Percentiles rank a stretch among this genome's conserved stretches.
These are phyloP conservation scores for Leishmania turanica DNA, from an alignment of 208 protist genomes.

Conservation along the genomic window DNA sequence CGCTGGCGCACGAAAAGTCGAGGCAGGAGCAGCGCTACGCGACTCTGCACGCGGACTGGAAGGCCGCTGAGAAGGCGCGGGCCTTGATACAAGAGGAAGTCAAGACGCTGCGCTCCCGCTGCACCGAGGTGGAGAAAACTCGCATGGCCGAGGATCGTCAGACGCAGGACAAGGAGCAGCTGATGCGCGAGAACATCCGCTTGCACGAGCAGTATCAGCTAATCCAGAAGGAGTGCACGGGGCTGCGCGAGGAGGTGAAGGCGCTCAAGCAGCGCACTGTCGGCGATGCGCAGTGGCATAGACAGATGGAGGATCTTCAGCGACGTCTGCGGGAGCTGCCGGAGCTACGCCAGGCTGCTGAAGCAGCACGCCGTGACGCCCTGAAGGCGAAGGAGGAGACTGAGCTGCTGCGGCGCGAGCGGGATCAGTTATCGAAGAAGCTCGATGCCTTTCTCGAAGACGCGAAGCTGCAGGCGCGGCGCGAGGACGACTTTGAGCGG, in stretches of 20 bases:
- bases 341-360: constrained; percentile 57
- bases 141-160: constrained; percentile 37
- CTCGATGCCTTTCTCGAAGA: constrained; percentile 72
- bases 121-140: constrained; percentile 41
- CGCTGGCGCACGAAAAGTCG: constrained; percentile 33
- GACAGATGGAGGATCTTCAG: constrained; percentile 75
- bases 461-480: constrained; percentile 44
- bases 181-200: constrained; percentile 69
- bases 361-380: constrained; percentile 61
- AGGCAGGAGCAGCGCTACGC: constrained; percentile 35
- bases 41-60: constrained; percentile 47
- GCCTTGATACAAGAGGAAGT: constrained; percentile 62
- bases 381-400: constrained; percentile 62
- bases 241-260: constrained; percentile 48
- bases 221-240: constrained; percentile 54
- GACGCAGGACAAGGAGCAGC: constrained; percentile 55
- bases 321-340: constrained; percentile 63
- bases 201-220: constrained; percentile 70
- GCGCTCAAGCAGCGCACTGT: constrained; percentile 29
- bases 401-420: constrained; percentile 59
- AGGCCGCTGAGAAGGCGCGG: constrained; percentile 43
- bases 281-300: constrained; percentile 33
- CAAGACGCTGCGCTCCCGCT: constrained; percentile 41
- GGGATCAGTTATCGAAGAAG: constrained; percentile 66
- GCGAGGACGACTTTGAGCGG: constrained; percentile 61